Conservation (phyloP, 1,284 basidiomycete genomes). For the Ustilago shanxiensis region DNA sequence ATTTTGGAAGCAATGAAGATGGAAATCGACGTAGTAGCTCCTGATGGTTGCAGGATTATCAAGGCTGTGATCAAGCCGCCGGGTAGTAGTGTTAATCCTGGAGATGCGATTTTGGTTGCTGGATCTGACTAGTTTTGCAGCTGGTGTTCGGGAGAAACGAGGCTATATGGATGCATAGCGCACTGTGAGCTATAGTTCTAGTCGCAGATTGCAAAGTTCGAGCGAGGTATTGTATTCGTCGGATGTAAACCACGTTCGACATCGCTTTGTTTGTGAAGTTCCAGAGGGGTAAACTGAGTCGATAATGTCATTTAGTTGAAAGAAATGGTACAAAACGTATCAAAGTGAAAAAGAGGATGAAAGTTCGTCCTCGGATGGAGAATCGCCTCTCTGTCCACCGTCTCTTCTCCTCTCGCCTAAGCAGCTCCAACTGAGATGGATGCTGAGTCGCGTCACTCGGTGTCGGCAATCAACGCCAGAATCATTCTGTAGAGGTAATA, state of each 20-base stretch:
- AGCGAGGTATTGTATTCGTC: too few species aligned
- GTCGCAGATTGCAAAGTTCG: too few species aligned
- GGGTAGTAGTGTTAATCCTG: slow-evolving; percentile 27
- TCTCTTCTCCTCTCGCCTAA: too few species aligned
- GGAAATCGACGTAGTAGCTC: slow-evolving; percentile 70
- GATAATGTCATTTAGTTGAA: not conserved
- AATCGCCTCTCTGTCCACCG: too few species aligned
- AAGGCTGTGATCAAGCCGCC: slow-evolving; percentile 26
- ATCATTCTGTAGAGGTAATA: slow-evolving; percentile 69
- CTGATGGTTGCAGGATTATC: slow-evolving; percentile 12
- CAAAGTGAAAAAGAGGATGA: too few species aligned
- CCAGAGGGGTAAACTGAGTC: not conserved
- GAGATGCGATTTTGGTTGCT: slow-evolving; percentile 25
- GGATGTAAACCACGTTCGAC: too few species aligned
- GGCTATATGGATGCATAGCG: too few species aligned
- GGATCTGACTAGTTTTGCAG: not conserved
- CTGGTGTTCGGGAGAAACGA: too few species aligned
- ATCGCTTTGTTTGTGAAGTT: too few species aligned
- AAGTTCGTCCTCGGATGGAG: too few species aligned
- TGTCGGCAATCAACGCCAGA: slow-evolving; percentile 56
- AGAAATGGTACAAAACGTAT: not conserved
- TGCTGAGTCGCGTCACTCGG: slow-evolving; percentile 26
- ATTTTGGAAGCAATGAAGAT: slow-evolving; percentile 82
- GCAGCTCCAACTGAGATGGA: too few species aligned
- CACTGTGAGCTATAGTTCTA: too few species aligned